Base-by-base conservation (phyloP, 2,329 filamentous ascomycete species). In the Apiospora saccharicola region DNA sequence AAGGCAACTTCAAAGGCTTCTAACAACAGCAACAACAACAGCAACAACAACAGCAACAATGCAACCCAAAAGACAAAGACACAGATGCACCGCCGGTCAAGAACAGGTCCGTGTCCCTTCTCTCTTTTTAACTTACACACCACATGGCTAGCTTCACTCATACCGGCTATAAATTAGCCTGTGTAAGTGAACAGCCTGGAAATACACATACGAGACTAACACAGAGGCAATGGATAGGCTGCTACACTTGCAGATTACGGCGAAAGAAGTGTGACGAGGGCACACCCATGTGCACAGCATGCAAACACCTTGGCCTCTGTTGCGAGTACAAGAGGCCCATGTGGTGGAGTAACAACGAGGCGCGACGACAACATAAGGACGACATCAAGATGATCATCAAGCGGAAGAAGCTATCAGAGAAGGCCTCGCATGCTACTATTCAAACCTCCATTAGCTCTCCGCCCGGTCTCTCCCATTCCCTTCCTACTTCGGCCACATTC, bases 371-470 rank as follows among this genome's bases (percentile, higher is more conserved):
- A 72, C 94, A 98, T 82, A 99, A 98, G 86, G 96, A 98, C 81
- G 86, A 92, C 77, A 97, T 99, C 88, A 99, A 99, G 89, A 92
- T 93, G 83, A 94, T 96, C 83, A 98, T 99, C 87, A 98, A 98
- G 90, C 91, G 92, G 81, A 98, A 96, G 81, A 98, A 98, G 89
- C 88, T 97, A 77, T 91, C 92, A 37, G 96, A 98, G 85, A 98
- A 98, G 90, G 87, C 90, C 70, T 88, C 90, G 70, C 84, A 87
- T 51, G 34, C 61, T 78, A 85, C 85, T 64, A 86, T 90, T 71
- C 86, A 87, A 75, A 87, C 86, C 71, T 86, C 88, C 53, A 84
- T 89, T 76, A 86, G 89, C 82, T 93, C 93, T 71, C 94, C 94
- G 75, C 93, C 93, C 13, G 91, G 92, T 76, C 88, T 96, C 71